These are phyloP conservation scores for Pestalotiopsis sp. DNA, from an alignment of 2,329 filamentous ascomycete genomes.

Conservation along the genomic window DNA sequence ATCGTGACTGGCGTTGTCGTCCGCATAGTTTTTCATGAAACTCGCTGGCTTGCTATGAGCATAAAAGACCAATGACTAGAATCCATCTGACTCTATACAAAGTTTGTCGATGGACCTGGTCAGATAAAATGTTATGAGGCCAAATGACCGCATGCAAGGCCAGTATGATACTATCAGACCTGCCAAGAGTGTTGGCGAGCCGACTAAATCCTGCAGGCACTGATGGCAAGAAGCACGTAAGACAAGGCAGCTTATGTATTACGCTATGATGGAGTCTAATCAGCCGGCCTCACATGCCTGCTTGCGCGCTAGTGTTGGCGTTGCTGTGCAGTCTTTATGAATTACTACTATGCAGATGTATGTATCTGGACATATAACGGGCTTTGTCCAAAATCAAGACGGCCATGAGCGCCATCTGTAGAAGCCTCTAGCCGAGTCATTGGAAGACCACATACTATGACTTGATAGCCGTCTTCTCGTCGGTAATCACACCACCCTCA, in stretches of 20 bases:
- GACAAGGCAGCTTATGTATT: background rate
- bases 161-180: background rate
- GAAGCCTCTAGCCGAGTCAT: no score
- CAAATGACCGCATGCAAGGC: no score
- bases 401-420: no score
- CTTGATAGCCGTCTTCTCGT: conserved; percentile 11
- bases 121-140: no score
- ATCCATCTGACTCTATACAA: no score
- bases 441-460: background rate
- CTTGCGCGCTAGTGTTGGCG: background rate
- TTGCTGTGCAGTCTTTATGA: background rate
- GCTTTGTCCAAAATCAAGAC: background rate
- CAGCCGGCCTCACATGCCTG: background rate
- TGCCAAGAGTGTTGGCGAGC: background rate
- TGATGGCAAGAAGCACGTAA: background rate
- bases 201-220: background rate
- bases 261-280: background rate
- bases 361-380: no score
- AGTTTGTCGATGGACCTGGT: no score
- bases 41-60: no score
- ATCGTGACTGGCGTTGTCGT: no score
- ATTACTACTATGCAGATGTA: background rate
- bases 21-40: no score
- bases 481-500: background rate
- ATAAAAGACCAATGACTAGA: no score